phyloP scores from a whole-genome alignment of 2,329 filamentous ascomycete species.

The Pestalotiopsis sp. region DNA sequence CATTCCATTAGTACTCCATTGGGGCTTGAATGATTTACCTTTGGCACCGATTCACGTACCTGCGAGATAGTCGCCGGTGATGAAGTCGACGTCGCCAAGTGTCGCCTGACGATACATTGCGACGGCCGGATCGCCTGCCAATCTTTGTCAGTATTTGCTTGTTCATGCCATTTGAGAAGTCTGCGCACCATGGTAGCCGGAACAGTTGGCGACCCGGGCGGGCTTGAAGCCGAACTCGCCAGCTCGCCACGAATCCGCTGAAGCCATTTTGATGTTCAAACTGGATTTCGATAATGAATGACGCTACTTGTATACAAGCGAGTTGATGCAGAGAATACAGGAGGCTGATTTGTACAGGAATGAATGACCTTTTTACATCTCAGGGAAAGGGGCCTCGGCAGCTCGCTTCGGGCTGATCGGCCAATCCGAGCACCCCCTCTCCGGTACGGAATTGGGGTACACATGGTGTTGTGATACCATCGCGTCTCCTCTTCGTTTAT shows the following conservation, averaged over 20 bases:
- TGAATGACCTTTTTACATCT: neutral
- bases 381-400: neutral
- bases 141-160: neutral
- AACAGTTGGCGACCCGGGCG: constrained; percentile 1
- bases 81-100: constrained; percentile 14
- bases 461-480: neutral
- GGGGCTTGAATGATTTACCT: neutral
- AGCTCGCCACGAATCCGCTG: neutral
- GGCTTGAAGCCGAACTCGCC: constrained; percentile 7
- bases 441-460: neutral
- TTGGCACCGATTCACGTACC: neutral
- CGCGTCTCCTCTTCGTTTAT: neutral
- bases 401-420: neutral
- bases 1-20: neutral
- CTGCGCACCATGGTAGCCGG: constrained; percentile 3
- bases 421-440: neutral
- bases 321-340: neutral
- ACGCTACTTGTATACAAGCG: neutral
- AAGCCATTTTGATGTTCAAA: neutral
- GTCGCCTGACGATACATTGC: constrained; percentile 6
- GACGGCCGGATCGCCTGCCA: neutral
- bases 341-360: neutral
- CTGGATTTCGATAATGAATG: neutral
- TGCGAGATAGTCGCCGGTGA: constrained; percentile 18
- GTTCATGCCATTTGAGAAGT: neutral